These are phyloP conservation scores for Nannochloris sp. DNA, from an alignment of 139 green algal genomes.

Conservation along the genomic window DNA sequence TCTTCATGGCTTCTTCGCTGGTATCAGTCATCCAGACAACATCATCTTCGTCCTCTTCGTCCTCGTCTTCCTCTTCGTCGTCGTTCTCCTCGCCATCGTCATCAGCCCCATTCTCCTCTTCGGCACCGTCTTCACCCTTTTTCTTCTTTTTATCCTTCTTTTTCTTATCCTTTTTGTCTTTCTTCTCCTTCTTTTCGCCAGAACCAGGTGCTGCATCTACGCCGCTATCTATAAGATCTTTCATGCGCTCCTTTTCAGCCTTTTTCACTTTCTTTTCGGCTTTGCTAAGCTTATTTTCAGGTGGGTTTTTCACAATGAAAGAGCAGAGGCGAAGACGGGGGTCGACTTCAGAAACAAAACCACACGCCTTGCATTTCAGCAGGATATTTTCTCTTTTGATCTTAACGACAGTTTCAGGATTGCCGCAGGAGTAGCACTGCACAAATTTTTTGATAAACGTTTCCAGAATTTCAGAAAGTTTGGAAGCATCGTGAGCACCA, in stretches of 20 bases:
- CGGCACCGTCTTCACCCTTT: conserved; percentile 39
- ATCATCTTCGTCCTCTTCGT: conserved; percentile 45
- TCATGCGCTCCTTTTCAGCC: conserved; percentile 83
- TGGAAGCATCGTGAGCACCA: conserved; percentile 66
- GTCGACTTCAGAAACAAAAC: conserved; percentile 82
- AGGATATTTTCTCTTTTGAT: conserved; percentile 84
- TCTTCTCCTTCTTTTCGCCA: conserved; percentile 43
- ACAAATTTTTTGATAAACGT: conserved; percentile 99
- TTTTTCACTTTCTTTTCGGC: conserved; percentile 88
- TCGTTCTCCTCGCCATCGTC: conserved; percentile 32
- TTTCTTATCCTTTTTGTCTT: conserved; percentile 67
- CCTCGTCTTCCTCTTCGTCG: conserved; percentile 27
- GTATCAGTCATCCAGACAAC: conserved; percentile 95
- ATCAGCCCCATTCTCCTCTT: conserved; percentile 25
- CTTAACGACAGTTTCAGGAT: conserved; percentile 94
- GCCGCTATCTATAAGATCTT: conserved; percentile 44
- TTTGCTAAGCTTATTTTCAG: conserved; percentile 84
- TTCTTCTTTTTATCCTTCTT: conserved; percentile 55
- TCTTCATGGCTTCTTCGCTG: conserved; percentile 50
- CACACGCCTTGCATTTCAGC: conserved; percentile 93
- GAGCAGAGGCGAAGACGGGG: conserved; percentile 94
- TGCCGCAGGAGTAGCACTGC: conserved; percentile 96
- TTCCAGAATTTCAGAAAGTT: conserved; percentile 86
- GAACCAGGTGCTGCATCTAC: conserved; percentile 29
- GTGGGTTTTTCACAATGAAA: conserved; percentile 99